These are phyloP conservation scores for Citropsis articulata DNA, from an alignment of 345 rosid species.

Conservation along the genomic window DNA sequence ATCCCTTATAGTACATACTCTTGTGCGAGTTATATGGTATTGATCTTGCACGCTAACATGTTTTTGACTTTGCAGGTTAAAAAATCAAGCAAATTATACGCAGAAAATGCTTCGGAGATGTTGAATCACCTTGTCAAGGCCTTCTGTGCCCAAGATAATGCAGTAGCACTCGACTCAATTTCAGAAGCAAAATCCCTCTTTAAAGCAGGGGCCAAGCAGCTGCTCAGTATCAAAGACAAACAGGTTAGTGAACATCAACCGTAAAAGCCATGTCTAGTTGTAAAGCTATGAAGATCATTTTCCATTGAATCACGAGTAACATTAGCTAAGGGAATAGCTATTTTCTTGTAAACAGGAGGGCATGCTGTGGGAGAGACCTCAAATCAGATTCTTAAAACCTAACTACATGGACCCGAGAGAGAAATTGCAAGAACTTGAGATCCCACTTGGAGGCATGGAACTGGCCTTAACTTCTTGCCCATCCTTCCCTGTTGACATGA, in stretches of 20 bases:
- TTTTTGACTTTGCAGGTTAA: slow-evolving; percentile 33
- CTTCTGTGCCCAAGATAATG: slow-evolving; percentile 44
- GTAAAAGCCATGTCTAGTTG: not conserved
- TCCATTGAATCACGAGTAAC: not conserved
- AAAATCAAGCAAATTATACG: slow-evolving; percentile 38
- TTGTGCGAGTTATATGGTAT: no score
- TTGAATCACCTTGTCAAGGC: slow-evolving; percentile 50
- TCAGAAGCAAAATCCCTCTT: slow-evolving; percentile 36
- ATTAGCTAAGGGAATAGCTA: not conserved
- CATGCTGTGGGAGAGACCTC: slow-evolving; percentile 58
- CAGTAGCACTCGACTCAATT: slow-evolving; percentile 42
- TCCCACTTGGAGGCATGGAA: slow-evolving; percentile 54
- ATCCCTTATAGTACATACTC: no score
- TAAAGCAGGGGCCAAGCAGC: slow-evolving; percentile 37
- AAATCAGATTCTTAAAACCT: slow-evolving; percentile 32
- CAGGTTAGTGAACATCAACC: slow-evolving; percentile 33
- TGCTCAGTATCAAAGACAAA: slow-evolving; percentile 35
- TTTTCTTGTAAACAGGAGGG: slow-evolving; percentile 39
- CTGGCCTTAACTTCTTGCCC: slow-evolving; percentile 43
- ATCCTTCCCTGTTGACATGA: slow-evolving; percentile 44
- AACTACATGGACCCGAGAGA: slow-evolving; percentile 21
- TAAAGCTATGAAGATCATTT: not conserved
- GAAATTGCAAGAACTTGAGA: slow-evolving; percentile 44
- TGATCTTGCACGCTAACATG: not conserved
- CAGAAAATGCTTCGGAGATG: slow-evolving; percentile 61